These are phyloP conservation scores for Warburgia ugandensis DNA, from an alignment of 164 flowering plant species.

Conservation along the genomic window DNA sequence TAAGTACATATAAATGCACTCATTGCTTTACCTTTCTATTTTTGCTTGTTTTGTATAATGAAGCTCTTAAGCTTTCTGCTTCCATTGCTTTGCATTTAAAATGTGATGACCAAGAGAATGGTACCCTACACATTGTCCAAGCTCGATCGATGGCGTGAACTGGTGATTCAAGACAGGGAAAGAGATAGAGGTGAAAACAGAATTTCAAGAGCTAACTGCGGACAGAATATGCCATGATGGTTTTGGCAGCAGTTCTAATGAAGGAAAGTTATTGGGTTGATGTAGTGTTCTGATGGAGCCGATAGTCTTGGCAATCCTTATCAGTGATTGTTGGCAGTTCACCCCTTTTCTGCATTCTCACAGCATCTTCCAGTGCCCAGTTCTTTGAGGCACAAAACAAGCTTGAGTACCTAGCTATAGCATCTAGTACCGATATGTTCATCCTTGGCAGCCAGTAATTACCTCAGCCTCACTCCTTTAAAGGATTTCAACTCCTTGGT, in stretches of 20 bases:
- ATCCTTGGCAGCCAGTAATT: constrained; percentile 22
- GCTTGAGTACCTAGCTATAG: constrained; percentile 9
- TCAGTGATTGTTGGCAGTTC: too few species aligned
- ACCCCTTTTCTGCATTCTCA: too few species aligned
- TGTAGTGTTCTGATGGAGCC: too few species aligned
- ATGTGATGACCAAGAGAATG: constrained; percentile 23
- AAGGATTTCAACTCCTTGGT: background rate
- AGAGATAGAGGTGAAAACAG: constrained; percentile 12
- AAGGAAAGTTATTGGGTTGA: too few species aligned
- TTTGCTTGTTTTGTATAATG: too few species aligned
- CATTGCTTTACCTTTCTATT: too few species aligned
- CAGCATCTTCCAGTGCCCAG: too few species aligned
- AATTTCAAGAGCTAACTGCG: constrained; percentile 14
- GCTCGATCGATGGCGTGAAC: constrained; percentile 18
- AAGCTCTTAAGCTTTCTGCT: too few species aligned
- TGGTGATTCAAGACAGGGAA: background rate
- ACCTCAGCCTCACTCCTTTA: background rate
- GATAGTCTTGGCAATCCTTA: too few species aligned
- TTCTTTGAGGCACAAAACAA: constrained; percentile 20
- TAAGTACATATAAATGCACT: too few species aligned
- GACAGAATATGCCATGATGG: constrained; percentile 29
- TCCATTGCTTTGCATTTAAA: too few species aligned
- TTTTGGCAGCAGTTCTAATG: constrained; percentile 18
- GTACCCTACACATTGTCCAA: constrained; percentile 13
- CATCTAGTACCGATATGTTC: constrained; percentile 7